Conservation (phyloP, 2,329 filamentous ascomycete genomes). For the Dactylonectria macrodidyma region DNA sequence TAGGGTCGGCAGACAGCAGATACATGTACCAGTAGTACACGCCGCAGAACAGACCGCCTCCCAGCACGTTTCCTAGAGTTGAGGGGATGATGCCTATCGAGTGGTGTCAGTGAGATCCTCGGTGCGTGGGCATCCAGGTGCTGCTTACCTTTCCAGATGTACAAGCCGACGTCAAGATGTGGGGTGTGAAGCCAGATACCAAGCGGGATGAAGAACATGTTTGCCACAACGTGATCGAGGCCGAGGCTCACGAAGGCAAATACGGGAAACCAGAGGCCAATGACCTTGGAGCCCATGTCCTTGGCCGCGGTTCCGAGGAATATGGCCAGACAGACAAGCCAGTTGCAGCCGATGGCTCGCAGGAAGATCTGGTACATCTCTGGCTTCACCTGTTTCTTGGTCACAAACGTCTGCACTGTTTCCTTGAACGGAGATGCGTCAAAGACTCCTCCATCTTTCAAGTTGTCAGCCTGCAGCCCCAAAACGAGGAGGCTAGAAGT, state of each 20-base stretch:
- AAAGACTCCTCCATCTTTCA: conserved; percentile 61
- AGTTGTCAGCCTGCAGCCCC: not conserved
- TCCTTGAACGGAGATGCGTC: conserved; percentile 58
- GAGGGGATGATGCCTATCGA: conserved; percentile 62
- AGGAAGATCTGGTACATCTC: conserved; percentile 68
- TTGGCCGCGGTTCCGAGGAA: conserved; percentile 64
- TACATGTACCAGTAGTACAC: conserved; percentile 51
- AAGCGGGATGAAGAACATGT: conserved; percentile 69
- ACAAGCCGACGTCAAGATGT: conserved; percentile 61
- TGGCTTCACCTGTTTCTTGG: conserved; percentile 63
- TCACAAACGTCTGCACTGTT: conserved; percentile 61
- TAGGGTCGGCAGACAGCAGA: not conserved
- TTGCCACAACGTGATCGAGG: conserved; percentile 71
- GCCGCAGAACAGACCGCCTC: conserved; percentile 66
- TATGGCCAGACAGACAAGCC: conserved; percentile 70
- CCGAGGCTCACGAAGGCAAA: conserved; percentile 68
- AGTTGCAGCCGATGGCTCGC: conserved; percentile 69
- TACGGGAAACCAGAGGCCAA: conserved; percentile 70
- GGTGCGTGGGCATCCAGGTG: too few species aligned
- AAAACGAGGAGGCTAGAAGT: fast-evolving
- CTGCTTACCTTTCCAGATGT: conserved; percentile 67
- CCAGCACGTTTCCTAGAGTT: conserved; percentile 67
- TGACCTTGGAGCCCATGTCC: conserved; percentile 67
- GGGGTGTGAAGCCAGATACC: conserved; percentile 65
- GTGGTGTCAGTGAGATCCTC: conserved; percentile 14